phyloP scores from a whole-genome alignment of 148 eudicot species.

The Rhododendron mucronatum region DNA sequence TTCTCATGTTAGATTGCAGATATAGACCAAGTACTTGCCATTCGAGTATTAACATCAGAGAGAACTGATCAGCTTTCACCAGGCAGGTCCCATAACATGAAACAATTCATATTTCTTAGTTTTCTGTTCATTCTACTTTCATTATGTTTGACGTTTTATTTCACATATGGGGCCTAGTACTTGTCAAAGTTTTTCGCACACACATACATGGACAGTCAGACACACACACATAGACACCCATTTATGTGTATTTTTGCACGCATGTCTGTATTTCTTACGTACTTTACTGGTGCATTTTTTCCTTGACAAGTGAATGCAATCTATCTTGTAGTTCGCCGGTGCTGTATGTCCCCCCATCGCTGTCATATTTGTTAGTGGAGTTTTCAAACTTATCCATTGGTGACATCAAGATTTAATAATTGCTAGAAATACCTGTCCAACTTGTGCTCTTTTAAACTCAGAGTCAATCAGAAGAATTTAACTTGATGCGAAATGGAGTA shows the following conservation, averaged over 20 bases:
- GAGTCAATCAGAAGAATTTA: neutral
- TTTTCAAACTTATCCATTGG: neutral
- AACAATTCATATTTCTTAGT: neutral
- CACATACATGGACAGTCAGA: neutral
- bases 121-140: neutral
- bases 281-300: no score
- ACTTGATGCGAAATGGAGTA: neutral
- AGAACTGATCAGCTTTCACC: conserved; percentile 72
- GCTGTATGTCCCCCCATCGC: conserved; percentile 30
- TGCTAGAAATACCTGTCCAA: neutral
- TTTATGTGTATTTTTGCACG: no score
- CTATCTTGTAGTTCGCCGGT: no score
- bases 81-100: conserved; percentile 39
- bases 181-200: neutral
- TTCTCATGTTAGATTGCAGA: conserved; percentile 77
- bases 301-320: no score
- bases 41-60: conserved; percentile 68
- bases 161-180: neutral
- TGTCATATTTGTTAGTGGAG: neutral
- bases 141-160: neutral
- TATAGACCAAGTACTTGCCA: conserved; percentile 67
- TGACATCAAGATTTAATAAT: neutral
- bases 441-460: conserved; percentile 3
- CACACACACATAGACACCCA: no score
- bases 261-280: no score